These are phyloP conservation scores for Ceratocystiopsis brevicomis DNA, from an alignment of 2,329 filamentous ascomycete species.

Conservation along the genomic window DNA sequence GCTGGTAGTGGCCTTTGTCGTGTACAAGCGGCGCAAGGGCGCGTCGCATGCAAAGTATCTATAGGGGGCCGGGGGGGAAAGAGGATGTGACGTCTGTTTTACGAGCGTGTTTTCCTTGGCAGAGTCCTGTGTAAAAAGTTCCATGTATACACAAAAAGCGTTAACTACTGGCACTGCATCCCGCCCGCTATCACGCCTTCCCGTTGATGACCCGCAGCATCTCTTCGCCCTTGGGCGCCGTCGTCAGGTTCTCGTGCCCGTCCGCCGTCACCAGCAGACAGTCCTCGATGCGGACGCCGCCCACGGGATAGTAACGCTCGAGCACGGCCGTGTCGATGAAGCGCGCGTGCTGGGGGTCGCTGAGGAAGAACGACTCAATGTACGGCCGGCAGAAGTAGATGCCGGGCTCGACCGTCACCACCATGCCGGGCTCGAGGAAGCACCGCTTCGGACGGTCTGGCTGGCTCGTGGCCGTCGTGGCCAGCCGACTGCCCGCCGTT, in stretches of 20 bases:
- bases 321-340: conserved; percentile 49
- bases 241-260: conserved; percentile 70
- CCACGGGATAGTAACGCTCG: conserved; percentile 55
- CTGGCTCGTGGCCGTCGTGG: too few relatives aligned
- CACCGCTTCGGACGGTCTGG: background rate
- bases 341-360: conserved; percentile 34
- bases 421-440: conserved; percentile 38
- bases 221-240: conserved; percentile 57
- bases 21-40: conserved; percentile 63
- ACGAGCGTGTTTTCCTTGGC: too few relatives aligned
- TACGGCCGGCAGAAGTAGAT: conserved; percentile 60
- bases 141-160: background rate
- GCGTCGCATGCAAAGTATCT: conserved; percentile 83
- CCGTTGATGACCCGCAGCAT: conserved; percentile 42
- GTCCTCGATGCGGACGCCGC: conserved; percentile 86
- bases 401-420: conserved; percentile 67
- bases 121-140: too few relatives aligned
- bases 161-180: too few relatives aligned
- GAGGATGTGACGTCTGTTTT: too few relatives aligned
- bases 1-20: conserved; percentile 47
- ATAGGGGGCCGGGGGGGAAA: conserved; percentile 21
- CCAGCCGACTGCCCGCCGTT: too few relatives aligned
- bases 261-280: conserved; percentile 62
- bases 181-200: background rate
- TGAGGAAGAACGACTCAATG: conserved; percentile 49